Evolutionary conservation across 331 rosid genomes (phyloP).

Genomic region (Pyrus hybrid): DNA sequence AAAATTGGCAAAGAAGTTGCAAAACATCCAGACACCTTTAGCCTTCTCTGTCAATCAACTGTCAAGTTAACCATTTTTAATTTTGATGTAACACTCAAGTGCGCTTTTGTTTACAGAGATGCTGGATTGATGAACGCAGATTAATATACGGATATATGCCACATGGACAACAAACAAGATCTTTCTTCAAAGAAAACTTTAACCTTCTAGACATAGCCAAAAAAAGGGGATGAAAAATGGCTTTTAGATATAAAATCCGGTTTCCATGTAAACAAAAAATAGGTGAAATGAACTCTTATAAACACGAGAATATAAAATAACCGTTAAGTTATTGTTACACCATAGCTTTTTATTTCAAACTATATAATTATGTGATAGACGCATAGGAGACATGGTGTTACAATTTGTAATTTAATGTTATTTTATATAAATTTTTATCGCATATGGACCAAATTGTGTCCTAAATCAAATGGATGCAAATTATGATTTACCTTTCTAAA

Average conservation of each 20-base stretch:
- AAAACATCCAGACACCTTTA: background rate
- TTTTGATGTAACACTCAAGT: background rate
- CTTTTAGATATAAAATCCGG: background rate
- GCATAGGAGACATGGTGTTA: background rate
- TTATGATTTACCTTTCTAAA: background rate
- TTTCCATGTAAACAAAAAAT: background rate
- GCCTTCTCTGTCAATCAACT: background rate
- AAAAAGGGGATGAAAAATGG: background rate
- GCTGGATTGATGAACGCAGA: background rate
- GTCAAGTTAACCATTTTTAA: background rate
- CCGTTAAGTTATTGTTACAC: no score
- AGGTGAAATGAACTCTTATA: background rate
- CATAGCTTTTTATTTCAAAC: no score
- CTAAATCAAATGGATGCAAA: background rate
- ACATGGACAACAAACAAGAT: background rate
- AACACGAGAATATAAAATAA: background rate
- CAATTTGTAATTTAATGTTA: background rate
- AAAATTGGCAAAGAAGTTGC: background rate
- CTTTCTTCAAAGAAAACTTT: background rate
- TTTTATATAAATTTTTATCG: background rate
- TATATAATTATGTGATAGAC: no score
- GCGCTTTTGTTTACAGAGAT: background rate
- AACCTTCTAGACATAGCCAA: background rate
- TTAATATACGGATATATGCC: no score
- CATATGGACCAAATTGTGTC: background rate